These are phyloP conservation scores for Plasmodium billcollinsi DNA, from an alignment of 169 alveolate genomes.

Conservation along the genomic window DNA sequence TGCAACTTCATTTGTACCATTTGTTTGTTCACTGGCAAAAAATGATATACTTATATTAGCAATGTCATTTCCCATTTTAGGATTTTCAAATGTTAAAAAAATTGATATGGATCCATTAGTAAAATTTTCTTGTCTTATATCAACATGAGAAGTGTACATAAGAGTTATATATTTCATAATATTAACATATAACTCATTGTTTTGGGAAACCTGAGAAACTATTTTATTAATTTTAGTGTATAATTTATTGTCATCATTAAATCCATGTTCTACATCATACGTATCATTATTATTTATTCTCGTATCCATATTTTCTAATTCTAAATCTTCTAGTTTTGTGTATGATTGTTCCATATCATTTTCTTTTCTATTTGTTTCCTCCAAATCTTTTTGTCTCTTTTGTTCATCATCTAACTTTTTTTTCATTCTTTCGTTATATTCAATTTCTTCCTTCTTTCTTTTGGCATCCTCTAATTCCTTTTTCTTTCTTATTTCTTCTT, in stretches of 20 bases:
- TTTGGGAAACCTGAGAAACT: neutral
- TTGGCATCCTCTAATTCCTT: neutral
- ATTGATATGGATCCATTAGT: conserved; percentile 32
- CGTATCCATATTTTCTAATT: neutral
- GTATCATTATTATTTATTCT: neutral
- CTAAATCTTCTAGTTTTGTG: neutral
- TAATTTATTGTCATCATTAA: conserved; percentile 11
- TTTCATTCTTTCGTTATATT: neutral
- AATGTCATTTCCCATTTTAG: neutral
- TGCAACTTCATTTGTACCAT: neutral
- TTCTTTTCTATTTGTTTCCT: too few relatives aligned
- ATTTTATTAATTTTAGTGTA: neutral
- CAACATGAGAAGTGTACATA: conserved; percentile 14
- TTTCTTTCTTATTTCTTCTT: too few relatives aligned
- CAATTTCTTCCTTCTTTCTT: neutral
- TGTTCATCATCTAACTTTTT: neutral
- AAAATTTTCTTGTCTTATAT: conserved; percentile 15
- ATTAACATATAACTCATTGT: neutral
- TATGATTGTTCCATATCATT: neutral
- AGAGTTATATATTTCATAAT: conserved; percentile 4
- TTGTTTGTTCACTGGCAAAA: conserved; percentile 17
- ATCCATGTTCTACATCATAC: neutral
- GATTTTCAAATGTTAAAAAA: conserved; percentile 6
- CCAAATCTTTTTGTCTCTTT: neutral
- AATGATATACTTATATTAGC: neutral